Evolutionary conservation across 441 rosid species (phyloP), one percentile per base, ranked within the genome.

Genomic region (Pelargonium australe): DNA sequence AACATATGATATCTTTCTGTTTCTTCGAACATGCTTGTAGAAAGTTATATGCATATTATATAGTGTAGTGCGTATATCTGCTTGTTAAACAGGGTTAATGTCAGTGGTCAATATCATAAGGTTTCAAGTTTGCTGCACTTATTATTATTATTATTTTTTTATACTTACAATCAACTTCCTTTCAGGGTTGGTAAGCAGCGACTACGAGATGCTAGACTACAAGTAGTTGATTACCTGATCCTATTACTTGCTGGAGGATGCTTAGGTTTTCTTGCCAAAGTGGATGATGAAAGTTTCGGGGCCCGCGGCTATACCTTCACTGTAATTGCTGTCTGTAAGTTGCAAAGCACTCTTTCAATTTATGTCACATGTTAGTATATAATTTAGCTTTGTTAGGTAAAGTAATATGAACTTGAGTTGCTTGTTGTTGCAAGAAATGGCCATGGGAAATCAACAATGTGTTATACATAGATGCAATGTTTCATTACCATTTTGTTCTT

Each of bases 291-390:
- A 84, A 91, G 92, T 44, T 91, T 91, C 41, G 99, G 99, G 28
- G 86, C 85, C 44, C 68, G 75, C 13, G 99, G 99, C 65, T 95
- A 95, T 47, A 90, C 94, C 41, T 90, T 87, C 75, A 87, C 97
- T 9, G 97, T 95, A 73, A 95, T 95, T 72, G 97, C 96, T 70
- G 89, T 95, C 69, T 91, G 99, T 95, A 89, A 95, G 99, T 87
- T 67, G 14, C 64, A 75, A 51, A 51, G 2, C 19, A 5, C 16
- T 4, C 5, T 2, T 14, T 51, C 16, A 13, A 51, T 51, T 51
- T 5, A 6, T 16, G 16, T 51, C 19, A 51, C 58, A 51, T 51
- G 58, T n/a, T 37, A 37, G 41, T 37, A 37, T 37, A 37, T 37
- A 37, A 37, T 37, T 37, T 37, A 37, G 41, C 41, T 5, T 37